Evolutionary conservation across 1,284 basidiomycete species (phyloP).

Genomic region (Ganoderma leucocontextum): DNA sequence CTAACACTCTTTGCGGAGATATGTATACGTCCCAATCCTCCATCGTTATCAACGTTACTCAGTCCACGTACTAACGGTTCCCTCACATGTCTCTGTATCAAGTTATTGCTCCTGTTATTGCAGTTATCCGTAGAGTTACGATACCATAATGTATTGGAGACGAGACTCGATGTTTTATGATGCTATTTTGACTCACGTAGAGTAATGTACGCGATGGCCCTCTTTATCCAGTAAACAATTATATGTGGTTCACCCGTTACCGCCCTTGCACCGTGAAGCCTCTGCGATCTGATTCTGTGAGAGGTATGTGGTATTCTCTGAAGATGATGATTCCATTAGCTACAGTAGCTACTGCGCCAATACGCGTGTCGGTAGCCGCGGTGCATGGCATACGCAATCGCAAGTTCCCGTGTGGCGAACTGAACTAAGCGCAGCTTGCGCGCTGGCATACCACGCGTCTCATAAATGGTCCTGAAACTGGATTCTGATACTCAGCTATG

Average conservation of each 20-base stretch:
- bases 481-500: neutral
- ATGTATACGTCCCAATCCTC: neutral
- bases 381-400: no score
- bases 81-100: constrained; percentile 18
- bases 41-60: constrained; percentile 3
- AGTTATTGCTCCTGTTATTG: constrained; percentile 26
- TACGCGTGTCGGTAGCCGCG: neutral
- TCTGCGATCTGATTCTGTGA: no score
- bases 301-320: no score
- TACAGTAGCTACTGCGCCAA: neutral
- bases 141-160: constrained; percentile 17
- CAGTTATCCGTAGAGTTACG: constrained; percentile 17
- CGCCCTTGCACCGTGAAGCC: no score
- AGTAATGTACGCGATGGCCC: constrained; percentile 10
- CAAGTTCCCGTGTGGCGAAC: neutral
- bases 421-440: neutral
- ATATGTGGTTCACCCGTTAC: no score
- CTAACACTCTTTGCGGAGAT: constrained; percentile 37
- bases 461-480: neutral
- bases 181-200: neutral
- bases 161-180: constrained; percentile 2
- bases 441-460: neutral
- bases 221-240: neutral
- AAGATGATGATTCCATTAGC: neutral
- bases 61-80: constrained; percentile 13